Conservation (phyloP, 495 filamentous ascomycete genomes). For the Lophiostoma macrostomum region DNA sequence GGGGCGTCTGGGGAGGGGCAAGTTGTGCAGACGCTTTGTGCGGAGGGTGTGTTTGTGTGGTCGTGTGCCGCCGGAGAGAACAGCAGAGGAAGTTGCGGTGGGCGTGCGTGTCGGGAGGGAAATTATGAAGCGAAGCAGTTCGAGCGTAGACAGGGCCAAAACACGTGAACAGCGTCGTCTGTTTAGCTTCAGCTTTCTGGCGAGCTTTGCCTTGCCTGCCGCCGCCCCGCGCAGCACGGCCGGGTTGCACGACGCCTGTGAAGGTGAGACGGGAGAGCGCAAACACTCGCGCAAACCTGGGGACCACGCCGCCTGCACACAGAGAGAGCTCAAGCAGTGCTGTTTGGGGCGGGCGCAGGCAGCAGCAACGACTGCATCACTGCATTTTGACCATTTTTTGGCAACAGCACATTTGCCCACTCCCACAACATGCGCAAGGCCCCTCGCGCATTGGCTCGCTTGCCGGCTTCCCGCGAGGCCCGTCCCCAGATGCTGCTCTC, state of each 20-base stretch:
- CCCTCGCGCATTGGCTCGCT: slow-evolving; percentile 17
- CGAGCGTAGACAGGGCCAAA: slow-evolving; percentile 19
- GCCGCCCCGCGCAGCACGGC: background rate
- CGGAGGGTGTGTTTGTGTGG: background rate
- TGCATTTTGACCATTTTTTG: too few species aligned
- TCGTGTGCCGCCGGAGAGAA: background rate
- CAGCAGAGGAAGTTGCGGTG: slow-evolving; percentile 17
- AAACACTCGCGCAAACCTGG: too few species aligned
- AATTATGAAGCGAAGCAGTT: slow-evolving; percentile 36
- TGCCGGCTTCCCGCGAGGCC: background rate
- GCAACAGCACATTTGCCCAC: too few species aligned
- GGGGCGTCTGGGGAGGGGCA: too few species aligned
- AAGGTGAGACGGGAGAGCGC: too few species aligned
- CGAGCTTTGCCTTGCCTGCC: background rate
- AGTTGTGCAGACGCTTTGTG: too few species aligned
- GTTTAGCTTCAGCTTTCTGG: background rate
- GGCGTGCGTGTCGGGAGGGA: slow-evolving; percentile 22
- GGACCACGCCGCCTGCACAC: too few species aligned
- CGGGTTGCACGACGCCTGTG: too few species aligned
- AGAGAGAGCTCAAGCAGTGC: too few species aligned
- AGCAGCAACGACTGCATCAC: background rate
- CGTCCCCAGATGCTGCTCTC: background rate
- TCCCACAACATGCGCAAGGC: slow-evolving; percentile 4
- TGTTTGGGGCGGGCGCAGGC: too few species aligned
- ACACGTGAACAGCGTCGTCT: slow-evolving; percentile 27